Evolutionary conservation across 2,329 filamentous ascomycete species (phyloP).

Genomic region (Amylocarpus encephaloides): DNA sequence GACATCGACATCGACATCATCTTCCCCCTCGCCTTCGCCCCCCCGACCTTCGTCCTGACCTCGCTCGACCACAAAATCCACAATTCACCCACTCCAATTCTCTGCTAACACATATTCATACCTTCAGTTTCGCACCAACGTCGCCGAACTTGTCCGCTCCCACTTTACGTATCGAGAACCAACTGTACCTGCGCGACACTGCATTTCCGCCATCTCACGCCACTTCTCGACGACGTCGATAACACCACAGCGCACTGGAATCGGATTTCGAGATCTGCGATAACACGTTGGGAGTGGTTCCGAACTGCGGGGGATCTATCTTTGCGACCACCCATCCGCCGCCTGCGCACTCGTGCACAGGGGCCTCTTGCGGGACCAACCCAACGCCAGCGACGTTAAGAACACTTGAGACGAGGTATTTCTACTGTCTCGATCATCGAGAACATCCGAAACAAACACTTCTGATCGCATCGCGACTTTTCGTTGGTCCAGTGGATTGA

Average conservation of each 20-base stretch:
- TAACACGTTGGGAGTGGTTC: constrained; percentile 6
- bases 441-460: constrained; percentile 1
- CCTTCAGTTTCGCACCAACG: neutral
- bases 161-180: neutral
- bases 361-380: neutral
- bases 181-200: neutral
- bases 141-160: neutral
- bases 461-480: neutral
- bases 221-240: neutral
- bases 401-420: neutral
- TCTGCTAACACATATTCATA: neutral
- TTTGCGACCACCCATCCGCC: constrained; percentile 1
- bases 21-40: neutral
- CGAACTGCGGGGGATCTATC: constrained; percentile 8
- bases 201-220: neutral
- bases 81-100: neutral
- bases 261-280: neutral
- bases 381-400: constrained; percentile 4
- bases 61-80: too few relatives aligned
- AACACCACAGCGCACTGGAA: too few relatives aligned
- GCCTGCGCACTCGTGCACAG: constrained; percentile 1
- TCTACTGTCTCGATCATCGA: neutral
- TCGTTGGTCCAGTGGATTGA: constrained; percentile 13
- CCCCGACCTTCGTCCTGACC: neutral
- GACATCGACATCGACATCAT: neutral